Conservation (phyloP, 2,329 filamentous ascomycete genomes). For the Ambrosiella beaveri region DNA sequence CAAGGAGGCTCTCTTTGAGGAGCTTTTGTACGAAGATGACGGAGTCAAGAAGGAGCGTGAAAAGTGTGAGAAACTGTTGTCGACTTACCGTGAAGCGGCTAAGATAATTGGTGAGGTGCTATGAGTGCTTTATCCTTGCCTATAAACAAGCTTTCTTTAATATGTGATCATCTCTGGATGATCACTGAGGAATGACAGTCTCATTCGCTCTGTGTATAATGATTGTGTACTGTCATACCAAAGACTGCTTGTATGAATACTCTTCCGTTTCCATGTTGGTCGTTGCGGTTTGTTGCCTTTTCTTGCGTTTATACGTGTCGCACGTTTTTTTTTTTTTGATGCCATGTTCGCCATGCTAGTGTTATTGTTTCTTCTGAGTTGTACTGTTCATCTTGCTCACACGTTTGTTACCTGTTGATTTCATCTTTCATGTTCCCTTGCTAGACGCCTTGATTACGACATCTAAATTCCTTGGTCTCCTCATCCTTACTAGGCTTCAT, state of each 20-base stretch:
- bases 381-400: constrained; percentile 2
- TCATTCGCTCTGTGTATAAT: too few species aligned
- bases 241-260: neutral
- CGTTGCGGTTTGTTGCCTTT: neutral
- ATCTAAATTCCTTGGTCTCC: neutral
- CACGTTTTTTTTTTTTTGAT: constrained; percentile 1
- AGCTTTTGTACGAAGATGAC: constrained; percentile 93
- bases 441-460: constrained; percentile 12
- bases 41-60: constrained; percentile 93
- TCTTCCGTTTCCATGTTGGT: neutral
- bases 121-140: constrained; percentile 25
- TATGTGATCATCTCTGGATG: neutral
- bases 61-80: constrained; percentile 91
- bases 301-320: constrained; percentile 1
- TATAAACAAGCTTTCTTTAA: neutral
- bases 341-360: constrained; percentile 1
- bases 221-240: neutral
- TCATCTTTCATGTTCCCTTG: constrained; percentile 7
- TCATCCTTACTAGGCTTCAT: neutral
- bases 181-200: neutral
- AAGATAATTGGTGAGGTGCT: constrained; percentile 97
- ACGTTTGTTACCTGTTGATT: neutral
- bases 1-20: constrained; percentile 76
- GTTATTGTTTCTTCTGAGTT: neutral
- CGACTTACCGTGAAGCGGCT: constrained; percentile 91